Percentiles rank a stretch among this genome's conserved stretches.
These are phyloP conservation scores for Dothistroma septosporum DNA, from an alignment of 2,329 filamentous ascomycete genomes.

Conservation along the genomic window DNA sequence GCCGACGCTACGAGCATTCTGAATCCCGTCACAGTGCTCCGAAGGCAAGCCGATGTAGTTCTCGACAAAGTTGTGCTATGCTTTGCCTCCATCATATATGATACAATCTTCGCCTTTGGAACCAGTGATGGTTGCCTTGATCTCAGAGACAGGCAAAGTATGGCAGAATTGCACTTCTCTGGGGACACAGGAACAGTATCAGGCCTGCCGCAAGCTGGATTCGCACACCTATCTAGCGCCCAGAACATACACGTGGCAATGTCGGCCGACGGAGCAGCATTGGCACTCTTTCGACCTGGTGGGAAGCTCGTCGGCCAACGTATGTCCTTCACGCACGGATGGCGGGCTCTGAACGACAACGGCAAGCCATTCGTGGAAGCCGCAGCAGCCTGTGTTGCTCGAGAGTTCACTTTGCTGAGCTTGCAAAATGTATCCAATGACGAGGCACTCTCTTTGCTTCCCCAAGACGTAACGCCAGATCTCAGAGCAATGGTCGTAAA, in stretches of 20 bases:
- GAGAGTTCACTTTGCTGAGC: conserved; percentile 32
- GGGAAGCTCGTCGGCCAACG: conserved; percentile 36
- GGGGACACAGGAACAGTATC: conserved; percentile 62
- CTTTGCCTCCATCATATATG: conserved; percentile 64
- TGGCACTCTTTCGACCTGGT: conserved; percentile 43
- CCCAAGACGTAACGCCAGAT: conserved; percentile 48
- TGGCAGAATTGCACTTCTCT: conserved; percentile 60
- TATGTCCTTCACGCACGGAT: conserved; percentile 30
- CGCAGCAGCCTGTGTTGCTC: conserved; percentile 33
- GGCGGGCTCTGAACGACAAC: conserved; percentile 30
- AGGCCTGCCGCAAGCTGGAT: conserved; percentile 72
- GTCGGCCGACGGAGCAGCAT: conserved; percentile 47
- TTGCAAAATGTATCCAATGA: conserved; percentile 47
- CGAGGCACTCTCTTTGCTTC: conserved; percentile 46
- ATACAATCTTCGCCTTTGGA: conserved; percentile 66
- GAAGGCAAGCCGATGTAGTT: conserved; percentile 62
- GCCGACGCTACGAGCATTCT: conserved; percentile 17
- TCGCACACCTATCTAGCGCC: conserved; percentile 62
- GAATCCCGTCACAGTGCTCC: conserved; percentile 46
- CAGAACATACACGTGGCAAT: conserved; percentile 47
- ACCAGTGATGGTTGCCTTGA: conserved; percentile 79
- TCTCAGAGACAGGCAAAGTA: conserved; percentile 70
- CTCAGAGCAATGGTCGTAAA: conserved; percentile 58
- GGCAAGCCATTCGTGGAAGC: conserved; percentile 29
- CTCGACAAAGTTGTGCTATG: conserved; percentile 68